Percentiles rank a stretch among this genome's conserved stretches.
Conservation (phyloP, 768 basidiomycete species). For the Tylopilus sp. region DNA sequence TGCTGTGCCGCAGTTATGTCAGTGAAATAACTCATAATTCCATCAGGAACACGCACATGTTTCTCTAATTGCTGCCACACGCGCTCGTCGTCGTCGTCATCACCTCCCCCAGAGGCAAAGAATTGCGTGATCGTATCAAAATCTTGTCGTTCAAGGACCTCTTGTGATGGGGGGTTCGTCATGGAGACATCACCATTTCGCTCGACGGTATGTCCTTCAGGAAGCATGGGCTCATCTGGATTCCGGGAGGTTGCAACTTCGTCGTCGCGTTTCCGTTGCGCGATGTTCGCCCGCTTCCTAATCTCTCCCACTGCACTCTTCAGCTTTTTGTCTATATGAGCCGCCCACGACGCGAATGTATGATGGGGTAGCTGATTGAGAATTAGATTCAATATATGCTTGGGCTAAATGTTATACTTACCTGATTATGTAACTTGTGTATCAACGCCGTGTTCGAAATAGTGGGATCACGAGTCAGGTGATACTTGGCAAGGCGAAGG, state of each 20-base stretch:
- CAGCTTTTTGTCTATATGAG: constrained; percentile 33
- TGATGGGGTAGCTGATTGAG: constrained; percentile 60
- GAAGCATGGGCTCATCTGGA: background rate
- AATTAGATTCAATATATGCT: background rate
- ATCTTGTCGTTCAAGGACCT: constrained; percentile 35
- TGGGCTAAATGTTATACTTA: constrained; percentile 18
- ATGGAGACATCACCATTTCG: background rate
- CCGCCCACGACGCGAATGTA: constrained; percentile 46
- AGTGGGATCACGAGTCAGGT: constrained; percentile 47
- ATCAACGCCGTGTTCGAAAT: constrained; percentile 39
- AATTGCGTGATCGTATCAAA: constrained; percentile 52
- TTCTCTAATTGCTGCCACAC: constrained; percentile 49
- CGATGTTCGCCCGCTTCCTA: constrained; percentile 50
- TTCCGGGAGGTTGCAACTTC: background rate
- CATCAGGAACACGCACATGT: constrained; percentile 36
- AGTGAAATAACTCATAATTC: background rate
- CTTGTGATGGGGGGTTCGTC: constrained; percentile 2
- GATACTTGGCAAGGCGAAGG: constrained; percentile 39
- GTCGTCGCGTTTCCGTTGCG: constrained; percentile 39
- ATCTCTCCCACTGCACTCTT: constrained; percentile 42
- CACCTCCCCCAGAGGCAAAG: constrained; percentile 50
- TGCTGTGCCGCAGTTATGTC: constrained; percentile 27
- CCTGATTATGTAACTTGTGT: constrained; percentile 44
- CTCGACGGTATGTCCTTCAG: background rate
- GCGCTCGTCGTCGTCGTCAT: constrained; percentile 43